Evolutionary conservation across 1,139 yeast species (phyloP).

Genomic region (Meyerozyma smithsonii): DNA sequence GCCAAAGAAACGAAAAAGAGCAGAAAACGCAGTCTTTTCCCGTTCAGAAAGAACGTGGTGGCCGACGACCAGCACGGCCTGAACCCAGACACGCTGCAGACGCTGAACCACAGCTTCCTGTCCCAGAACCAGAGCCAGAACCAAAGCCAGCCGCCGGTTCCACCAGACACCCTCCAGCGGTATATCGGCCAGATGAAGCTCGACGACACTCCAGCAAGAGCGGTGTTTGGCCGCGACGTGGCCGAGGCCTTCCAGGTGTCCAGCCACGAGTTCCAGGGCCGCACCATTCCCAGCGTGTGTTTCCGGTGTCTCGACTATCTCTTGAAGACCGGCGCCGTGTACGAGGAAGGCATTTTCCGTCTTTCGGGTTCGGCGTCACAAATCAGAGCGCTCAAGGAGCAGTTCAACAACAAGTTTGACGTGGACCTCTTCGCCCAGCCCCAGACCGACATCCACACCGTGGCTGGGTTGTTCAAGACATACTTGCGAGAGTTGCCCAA

Average conservation of each 20-base stretch:
- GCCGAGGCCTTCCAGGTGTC: slow-evolving; percentile 49
- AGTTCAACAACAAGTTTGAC: slow-evolving; percentile 62
- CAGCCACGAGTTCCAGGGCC: slow-evolving; percentile 40
- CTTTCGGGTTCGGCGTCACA: slow-evolving; percentile 84
- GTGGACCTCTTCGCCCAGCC: slow-evolving; percentile 52
- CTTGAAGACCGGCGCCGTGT: slow-evolving; percentile 62
- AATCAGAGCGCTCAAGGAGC: slow-evolving; percentile 67
- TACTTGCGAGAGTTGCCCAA: slow-evolving; percentile 70
- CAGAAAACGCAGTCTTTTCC: slow-evolving; percentile 57
- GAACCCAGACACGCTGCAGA: neutral
- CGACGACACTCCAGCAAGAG: slow-evolving; percentile 30
- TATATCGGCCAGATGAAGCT: slow-evolving; percentile 38
- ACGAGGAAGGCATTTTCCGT: slow-evolving; percentile 88
- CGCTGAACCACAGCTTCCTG: neutral
- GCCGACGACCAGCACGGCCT: neutral
- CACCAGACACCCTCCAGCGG: slow-evolving; percentile 22
- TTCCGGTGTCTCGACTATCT: slow-evolving; percentile 73
- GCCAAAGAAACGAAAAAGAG: slow-evolving; percentile 44
- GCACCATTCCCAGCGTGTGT: slow-evolving; percentile 68
- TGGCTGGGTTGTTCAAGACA: slow-evolving; percentile 71
- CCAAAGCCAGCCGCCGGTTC: neutral
- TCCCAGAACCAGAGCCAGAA: neutral
- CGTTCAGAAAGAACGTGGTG: slow-evolving; percentile 38
- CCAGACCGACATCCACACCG: slow-evolving; percentile 65
- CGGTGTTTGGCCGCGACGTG: slow-evolving; percentile 66